A percentile compares a stretch with the other conserved stretches of the same genome.
phyloP scores from a whole-genome alignment of 371 early-diverging fungal species.

The Nematocida ausubeli region DNA sequence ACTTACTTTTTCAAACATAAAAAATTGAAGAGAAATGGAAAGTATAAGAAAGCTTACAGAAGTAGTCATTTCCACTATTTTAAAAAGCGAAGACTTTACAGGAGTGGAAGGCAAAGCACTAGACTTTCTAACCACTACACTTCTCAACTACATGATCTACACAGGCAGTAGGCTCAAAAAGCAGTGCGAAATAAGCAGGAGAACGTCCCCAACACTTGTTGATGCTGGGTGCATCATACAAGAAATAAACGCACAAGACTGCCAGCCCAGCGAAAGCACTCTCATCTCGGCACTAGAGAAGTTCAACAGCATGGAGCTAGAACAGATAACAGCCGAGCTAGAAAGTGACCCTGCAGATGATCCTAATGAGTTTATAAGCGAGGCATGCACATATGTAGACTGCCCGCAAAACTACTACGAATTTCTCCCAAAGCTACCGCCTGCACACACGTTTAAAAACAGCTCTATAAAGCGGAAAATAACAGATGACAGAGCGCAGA shows the following conservation, averaged over 20 bases:
- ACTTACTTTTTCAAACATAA: slow-evolving; percentile 45
- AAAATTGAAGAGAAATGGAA: slow-evolving; percentile 37
- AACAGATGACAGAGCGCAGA: slow-evolving; percentile 51
- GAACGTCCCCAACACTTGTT: slow-evolving; percentile 35
- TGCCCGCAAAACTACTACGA: slow-evolving; percentile 67
- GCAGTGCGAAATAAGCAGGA: slow-evolving; percentile 28
- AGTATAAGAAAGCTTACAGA: neutral
- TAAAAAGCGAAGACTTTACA: slow-evolving; percentile 43
- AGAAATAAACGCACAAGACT: neutral
- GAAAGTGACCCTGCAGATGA: neutral
- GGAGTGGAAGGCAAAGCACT: slow-evolving; percentile 21
- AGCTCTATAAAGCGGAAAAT: slow-evolving; percentile 57
- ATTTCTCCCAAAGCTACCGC: slow-evolving; percentile 67
- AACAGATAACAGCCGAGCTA: neutral
- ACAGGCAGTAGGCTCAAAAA: slow-evolving; percentile 14
- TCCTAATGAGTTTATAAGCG: slow-evolving; percentile 39
- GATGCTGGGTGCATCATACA: slow-evolving; percentile 1
- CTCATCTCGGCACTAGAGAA: neutral
- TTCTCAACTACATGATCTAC: slow-evolving; percentile 23
- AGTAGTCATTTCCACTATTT: slow-evolving; percentile 3
- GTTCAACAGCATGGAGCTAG: neutral
- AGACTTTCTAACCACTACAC: slow-evolving; percentile 10
- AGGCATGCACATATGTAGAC: slow-evolving; percentile 58
- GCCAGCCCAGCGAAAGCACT: neutral
- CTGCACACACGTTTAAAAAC: slow-evolving; percentile 66